Evolutionary conservation across 176 grass and related monocot species (phyloP).

Genomic region (Dactylis glomerata): DNA sequence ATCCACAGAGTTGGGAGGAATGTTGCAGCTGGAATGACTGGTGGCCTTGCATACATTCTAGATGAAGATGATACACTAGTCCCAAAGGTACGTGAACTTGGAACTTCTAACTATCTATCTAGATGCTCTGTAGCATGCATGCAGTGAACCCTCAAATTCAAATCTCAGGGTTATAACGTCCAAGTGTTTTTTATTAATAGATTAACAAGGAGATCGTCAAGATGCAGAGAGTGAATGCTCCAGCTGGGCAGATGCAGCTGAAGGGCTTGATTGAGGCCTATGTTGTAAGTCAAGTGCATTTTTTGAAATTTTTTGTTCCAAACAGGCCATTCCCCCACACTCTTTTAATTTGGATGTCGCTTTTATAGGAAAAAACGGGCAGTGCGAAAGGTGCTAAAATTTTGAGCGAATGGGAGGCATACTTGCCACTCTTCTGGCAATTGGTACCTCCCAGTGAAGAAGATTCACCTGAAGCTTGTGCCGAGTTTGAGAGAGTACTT

Average conservation of each 20-base stretch:
- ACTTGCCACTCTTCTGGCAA: constrained; percentile 97
- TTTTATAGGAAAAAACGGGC: constrained; percentile 89
- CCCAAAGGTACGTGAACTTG: constrained; percentile 64
- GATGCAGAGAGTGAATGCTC: constrained; percentile 98
- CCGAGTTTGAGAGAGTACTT: constrained; percentile 85
- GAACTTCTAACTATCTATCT: constrained; percentile 19
- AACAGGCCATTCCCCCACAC: neutral
- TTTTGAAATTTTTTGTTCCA: neutral
- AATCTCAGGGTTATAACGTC: constrained; percentile 5
- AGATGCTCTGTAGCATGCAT: neutral
- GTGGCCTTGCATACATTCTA: constrained; percentile 96
- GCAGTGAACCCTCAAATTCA: neutral
- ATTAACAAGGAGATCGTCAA: constrained; percentile 99
- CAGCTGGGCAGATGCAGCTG: constrained; percentile 99
- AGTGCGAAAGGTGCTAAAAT: constrained; percentile 77
- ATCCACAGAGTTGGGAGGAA: constrained; percentile 85
- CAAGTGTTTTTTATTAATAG: constrained; percentile 42
- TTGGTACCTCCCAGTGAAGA: constrained; percentile 98
- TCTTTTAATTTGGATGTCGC: neutral
- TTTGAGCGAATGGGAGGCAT: constrained; percentile 94
- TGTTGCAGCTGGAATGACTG: constrained; percentile 99
- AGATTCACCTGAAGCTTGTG: constrained; percentile 96
- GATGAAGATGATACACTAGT: constrained; percentile 91
- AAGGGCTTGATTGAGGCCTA: constrained; percentile 97
- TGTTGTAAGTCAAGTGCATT: constrained; percentile 60